Percentiles rank a stretch among this genome's conserved stretches.
phyloP scores from a whole-genome alignment of 495 filamentous ascomycete species.

The Neurospora sp. region DNA sequence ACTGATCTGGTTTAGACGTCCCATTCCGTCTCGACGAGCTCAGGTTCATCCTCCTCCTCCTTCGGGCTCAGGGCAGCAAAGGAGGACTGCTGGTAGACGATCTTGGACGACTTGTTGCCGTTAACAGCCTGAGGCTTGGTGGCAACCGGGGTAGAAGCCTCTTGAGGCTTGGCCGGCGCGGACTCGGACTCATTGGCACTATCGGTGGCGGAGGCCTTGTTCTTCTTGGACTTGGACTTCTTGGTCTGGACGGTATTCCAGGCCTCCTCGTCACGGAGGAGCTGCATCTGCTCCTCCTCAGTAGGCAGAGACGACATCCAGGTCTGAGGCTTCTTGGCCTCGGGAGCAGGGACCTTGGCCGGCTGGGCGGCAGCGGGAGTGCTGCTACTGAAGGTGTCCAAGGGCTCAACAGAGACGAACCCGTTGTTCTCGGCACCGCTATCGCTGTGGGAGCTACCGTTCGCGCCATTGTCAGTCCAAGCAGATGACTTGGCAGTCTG shows the following conservation, averaged over 20 bases:
- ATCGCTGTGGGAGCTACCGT: slow-evolving; percentile 19
- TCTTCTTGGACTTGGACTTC: slow-evolving; percentile 44
- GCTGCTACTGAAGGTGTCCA: slow-evolving; percentile 56
- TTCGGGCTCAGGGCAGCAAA: slow-evolving; percentile 38
- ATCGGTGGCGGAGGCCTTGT: slow-evolving; percentile 22
- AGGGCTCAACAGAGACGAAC: slow-evolving; percentile 38
- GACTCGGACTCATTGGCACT: slow-evolving; percentile 18
- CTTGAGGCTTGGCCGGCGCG: slow-evolving; percentile 4
- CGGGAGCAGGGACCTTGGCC: slow-evolving; percentile 16
- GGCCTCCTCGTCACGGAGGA: slow-evolving; percentile 51
- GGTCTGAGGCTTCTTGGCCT: slow-evolving; percentile 22
- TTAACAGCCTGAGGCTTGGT: slow-evolving; percentile 15
- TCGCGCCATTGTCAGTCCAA: slow-evolving; percentile 44
- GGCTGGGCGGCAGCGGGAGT: slow-evolving; percentile 13
- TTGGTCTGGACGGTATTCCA: slow-evolving; percentile 75
- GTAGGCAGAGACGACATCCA: slow-evolving; percentile 57
- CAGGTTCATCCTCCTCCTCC: slow-evolving; percentile 26
- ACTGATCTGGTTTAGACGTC: slow-evolving; percentile 27
- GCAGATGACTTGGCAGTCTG: slow-evolving; percentile 41
- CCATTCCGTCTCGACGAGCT: slow-evolving; percentile 34
- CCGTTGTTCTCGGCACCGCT: slow-evolving; percentile 19
- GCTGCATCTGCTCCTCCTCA: slow-evolving; percentile 77
- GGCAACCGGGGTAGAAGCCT: slow-evolving; percentile 5
- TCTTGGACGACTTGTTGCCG: slow-evolving; percentile 21
- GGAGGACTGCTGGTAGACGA: slow-evolving; percentile 31